Evolutionary conservation across 768 basidiomycete species (phyloP), one percentile per base, ranked within the genome.

Genomic region (Psilocybe tampanensis): DNA sequence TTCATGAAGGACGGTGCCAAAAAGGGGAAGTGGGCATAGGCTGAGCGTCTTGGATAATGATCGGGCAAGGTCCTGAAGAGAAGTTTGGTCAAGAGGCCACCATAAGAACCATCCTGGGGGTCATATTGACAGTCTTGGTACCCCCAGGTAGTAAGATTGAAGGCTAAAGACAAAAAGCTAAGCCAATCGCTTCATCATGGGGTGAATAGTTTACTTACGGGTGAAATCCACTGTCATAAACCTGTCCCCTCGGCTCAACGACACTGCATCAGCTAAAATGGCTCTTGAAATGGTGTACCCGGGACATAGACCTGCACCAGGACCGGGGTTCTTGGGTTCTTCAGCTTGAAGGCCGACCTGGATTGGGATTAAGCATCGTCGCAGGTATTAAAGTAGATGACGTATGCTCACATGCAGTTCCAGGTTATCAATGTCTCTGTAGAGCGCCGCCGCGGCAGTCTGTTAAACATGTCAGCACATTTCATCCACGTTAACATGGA

Each of bases 1-100:
- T 79, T 67, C 77, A 86, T 80, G 55, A 60, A 71, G 17, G 66
- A 65, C 29, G 92, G 91, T 3, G 81, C 82, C 64, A 89, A 66
- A 80, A 95, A 89, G 9, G 93, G 92, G 80, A 94, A 94, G 66
- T 89, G 86, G 1, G 84, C 90, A 64, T 91, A 90, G 2, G 79
- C 78, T 11, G 86, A 88, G 15, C 81, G 78, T 21, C 77, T 72
- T 11, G 84, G 82, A 69, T 89, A 94, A 59, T 88, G 77, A 19
- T 85, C 72, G 0, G 91, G 91, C 26, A 94, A 74, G 18, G 83
- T 84, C 47, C 82, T 79, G 78, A 89, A 88, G 52, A 94, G 79
- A 23, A 94, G 74, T 64, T 84, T 88, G 15, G 83, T 84, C 58
- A 94, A 78, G 71, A 90, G 80, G 17, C 90, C 91, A 17, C 91